phyloP scores from a whole-genome alignment of 2,329 filamentous ascomycete species.

The Paecilomyces fulvus region DNA sequence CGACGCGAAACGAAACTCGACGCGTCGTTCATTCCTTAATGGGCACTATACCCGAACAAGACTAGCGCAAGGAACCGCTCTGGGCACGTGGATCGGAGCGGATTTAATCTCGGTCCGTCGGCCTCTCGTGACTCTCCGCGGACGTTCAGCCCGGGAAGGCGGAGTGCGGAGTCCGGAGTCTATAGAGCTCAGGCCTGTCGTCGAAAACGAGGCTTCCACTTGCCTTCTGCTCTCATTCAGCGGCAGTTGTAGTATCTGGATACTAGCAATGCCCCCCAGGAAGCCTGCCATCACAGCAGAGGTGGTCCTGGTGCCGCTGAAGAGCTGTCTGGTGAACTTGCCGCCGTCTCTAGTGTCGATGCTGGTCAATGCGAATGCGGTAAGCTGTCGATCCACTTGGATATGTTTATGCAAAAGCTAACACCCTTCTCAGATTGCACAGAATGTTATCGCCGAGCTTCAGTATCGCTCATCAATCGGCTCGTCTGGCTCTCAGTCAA shows the following conservation, averaged over 20 bases:
- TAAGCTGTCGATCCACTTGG: slow-evolving; percentile 39
- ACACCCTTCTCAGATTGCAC: slow-evolving; percentile 57
- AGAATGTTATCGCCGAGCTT: slow-evolving; percentile 94
- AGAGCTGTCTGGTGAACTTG: slow-evolving; percentile 92
- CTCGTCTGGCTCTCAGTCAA: slow-evolving; percentile 26
- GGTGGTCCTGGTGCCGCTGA: slow-evolving; percentile 75
- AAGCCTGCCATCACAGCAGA: slow-evolving; percentile 63
- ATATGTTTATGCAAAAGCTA: slow-evolving; percentile 11
- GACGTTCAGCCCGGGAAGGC: slow-evolving; percentile 5
- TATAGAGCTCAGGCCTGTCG: slow-evolving; percentile 16
- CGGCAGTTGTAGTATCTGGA: slow-evolving; percentile 2
- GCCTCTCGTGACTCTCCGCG: not conserved
- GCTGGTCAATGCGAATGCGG: slow-evolving; percentile 81
- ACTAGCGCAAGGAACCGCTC: slow-evolving; percentile 11
- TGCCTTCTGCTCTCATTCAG: not conserved
- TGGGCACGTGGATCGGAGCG: slow-evolving; percentile 20
- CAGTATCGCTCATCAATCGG: slow-evolving; percentile 55
- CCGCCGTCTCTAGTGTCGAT: slow-evolving; percentile 75
- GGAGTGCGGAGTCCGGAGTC: slow-evolving; percentile 13
- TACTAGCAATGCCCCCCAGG: slow-evolving; percentile 35
- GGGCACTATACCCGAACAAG: slow-evolving; percentile 8
- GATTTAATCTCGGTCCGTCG: slow-evolving; percentile 25
- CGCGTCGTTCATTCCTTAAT: slow-evolving; percentile 14
- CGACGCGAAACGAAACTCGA: slow-evolving; percentile 15
- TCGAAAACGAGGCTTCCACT: slow-evolving; percentile 4